Base-by-base conservation (phyloP, 179 eudicot genomes). In the Silene noctiflora region DNA sequence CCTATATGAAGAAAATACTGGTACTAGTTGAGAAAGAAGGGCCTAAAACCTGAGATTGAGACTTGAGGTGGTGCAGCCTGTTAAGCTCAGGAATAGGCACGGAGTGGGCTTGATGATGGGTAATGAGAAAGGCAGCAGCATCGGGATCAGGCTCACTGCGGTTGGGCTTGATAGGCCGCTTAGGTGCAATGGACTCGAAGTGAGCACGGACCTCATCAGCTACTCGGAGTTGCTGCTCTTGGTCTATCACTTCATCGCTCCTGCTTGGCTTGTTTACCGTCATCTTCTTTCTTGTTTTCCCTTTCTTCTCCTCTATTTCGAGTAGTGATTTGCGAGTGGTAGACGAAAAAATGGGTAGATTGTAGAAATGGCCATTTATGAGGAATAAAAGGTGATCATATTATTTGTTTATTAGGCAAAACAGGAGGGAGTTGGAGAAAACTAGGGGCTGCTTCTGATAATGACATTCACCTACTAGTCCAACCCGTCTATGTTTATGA, bases 111-210 rank as follows among this genome's bases (percentile, higher is more conserved):
- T 70, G 71, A 17, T 67, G 62, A 19, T 67, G 67, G 44, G 67
- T 67, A 8, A 0, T 8, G 62, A 71, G 65, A 51, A 77, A 73
- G 14, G 83, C 22, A 39, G 7, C 46, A 39, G 46, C 11, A 19
- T 81, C 74, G 1, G 84, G 86, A 46, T 88, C 92, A 59, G 92
- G 79, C 33, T 90, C 92, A 79, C 96, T 90, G 0, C 96, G 88
- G 83, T 71, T 79, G 73, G 95, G 91, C 69, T 89, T 90, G 68
- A 66, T 20, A 68, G 85, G 91, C 29, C 96, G 79, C 76, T 87
- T 87, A 1, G 89, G 90, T 58, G 73, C 67, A 65, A 84, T n/a
- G 69, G 92, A 83, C 63, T 89, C 89, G 81, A 89, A 83, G 39
- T 64, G 75, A 71, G 88, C 77, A 48, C 81, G 71, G 65, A 86